Conservation (phyloP, 176 grass and related monocot genomes). For the Pontederia crassipes region DNA sequence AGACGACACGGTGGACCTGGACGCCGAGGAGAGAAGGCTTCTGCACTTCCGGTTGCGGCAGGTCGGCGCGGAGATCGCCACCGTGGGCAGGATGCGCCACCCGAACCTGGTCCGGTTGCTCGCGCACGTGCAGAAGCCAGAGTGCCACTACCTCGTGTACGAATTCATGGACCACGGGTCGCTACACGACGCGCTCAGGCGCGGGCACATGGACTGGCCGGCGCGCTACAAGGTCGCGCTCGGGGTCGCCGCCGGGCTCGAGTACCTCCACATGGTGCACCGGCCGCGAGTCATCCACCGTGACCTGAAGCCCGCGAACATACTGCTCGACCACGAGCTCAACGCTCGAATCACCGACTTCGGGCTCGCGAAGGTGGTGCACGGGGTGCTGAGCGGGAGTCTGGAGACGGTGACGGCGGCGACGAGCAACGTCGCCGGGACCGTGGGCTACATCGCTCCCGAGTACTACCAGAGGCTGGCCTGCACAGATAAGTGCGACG, state of each 20-base stretch:
- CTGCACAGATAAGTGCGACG: slow-evolving; percentile 76
- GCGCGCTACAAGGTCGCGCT: slow-evolving; percentile 42
- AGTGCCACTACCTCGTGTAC: slow-evolving; percentile 84
- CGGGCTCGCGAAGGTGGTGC: slow-evolving; percentile 63
- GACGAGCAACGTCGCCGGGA: slow-evolving; percentile 50
- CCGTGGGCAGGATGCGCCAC: slow-evolving; percentile 72
- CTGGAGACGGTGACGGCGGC: neutral
- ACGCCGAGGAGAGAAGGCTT: slow-evolving; percentile 44
- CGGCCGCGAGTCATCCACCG: slow-evolving; percentile 77
- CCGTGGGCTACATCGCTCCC: slow-evolving; percentile 77
- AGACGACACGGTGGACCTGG: slow-evolving; percentile 21
- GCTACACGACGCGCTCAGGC: slow-evolving; percentile 41
- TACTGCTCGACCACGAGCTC: slow-evolving; percentile 75
- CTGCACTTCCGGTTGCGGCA: slow-evolving; percentile 63
- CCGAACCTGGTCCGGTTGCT: slow-evolving; percentile 63
- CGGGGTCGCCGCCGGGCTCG: slow-evolving; percentile 58
- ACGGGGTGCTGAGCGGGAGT: slow-evolving; percentile 4
- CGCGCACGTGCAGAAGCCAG: slow-evolving; percentile 49
- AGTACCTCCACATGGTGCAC: slow-evolving; percentile 65
- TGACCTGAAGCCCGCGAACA: slow-evolving; percentile 80
- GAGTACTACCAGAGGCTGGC: slow-evolving; percentile 70
- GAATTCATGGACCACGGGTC: slow-evolving; percentile 89
- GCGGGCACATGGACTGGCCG: slow-evolving; percentile 32
- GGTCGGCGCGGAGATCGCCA: slow-evolving; percentile 83
- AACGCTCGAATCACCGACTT: slow-evolving; percentile 77